Evolutionary conservation across 2,329 filamentous ascomycete genomes (phyloP), one percentile per base, ranked within the genome.

Genomic region (Arachnomyces sp.): DNA sequence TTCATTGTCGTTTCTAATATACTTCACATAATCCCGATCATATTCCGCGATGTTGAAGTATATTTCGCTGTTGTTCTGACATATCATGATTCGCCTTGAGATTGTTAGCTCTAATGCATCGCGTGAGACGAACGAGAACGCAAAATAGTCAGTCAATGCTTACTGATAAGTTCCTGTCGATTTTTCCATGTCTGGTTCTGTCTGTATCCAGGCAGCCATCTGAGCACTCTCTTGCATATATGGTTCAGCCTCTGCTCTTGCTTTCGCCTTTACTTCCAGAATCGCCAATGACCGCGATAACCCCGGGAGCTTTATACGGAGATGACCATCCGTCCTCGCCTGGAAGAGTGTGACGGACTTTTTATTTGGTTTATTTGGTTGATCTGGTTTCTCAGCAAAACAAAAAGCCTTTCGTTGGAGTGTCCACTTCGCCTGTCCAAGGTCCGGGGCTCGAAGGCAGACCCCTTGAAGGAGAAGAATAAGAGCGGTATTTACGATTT

Each of bases 171-270:
- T 25, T 5, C 9, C 21, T 25, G 21, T 5, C 21, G 5, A 5
- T 5, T 25, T 25, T 9, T 9, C 9, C 21, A 25, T 9, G 21
- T 42, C 33, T n/a, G 45, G 45, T 16, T 45, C 43, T 12, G 31
- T 36, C 34, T 34, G 21, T 5, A 49, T 46, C 46, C 46, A 49
- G 13, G 44, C 42, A 15, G 40, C 46, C 42, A 49, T 43, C 31
- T 45, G 46, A 1, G 46, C 46, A 14, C 29, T 47, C 28, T 47
- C 46, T 25, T 48, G 44, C 38, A 35, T 44, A 14, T 32, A 25
- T 9, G 21, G 34, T 16, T 31, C 17, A 3, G 1, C n/a, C 12
- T 3, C 3, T 12, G 30, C 16, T 34, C 39, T n/a, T 3, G 12
- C 16, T 21, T 30, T 13, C 31, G 43, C 25, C 34, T 46, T 44